These are phyloP conservation scores for Fennellomyces sp. DNA, from an alignment of 371 early-diverging fungal species.

Conservation along the genomic window DNA sequence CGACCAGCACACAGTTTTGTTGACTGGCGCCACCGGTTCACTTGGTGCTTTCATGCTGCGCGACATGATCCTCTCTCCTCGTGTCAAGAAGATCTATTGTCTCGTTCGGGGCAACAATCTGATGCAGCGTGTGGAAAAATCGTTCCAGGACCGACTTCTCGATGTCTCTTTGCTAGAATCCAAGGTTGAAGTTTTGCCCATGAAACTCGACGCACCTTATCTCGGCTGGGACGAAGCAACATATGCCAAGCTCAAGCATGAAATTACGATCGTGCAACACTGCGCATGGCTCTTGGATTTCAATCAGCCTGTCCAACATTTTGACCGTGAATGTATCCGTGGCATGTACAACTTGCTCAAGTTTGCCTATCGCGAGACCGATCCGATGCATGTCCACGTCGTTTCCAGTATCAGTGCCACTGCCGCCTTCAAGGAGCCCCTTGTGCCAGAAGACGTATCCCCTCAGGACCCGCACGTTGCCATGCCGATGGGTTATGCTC, in stretches of 20 bases:
- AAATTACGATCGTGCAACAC: slow-evolving; percentile 38
- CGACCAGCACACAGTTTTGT: slow-evolving; percentile 25
- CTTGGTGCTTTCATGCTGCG: slow-evolving; percentile 37
- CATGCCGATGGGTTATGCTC: slow-evolving; percentile 49
- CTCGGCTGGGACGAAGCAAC: slow-evolving; percentile 33
- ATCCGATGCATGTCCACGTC: slow-evolving; percentile 43
- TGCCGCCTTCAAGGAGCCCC: slow-evolving; percentile 13
- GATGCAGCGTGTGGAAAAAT: slow-evolving; percentile 17
- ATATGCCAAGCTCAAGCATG: slow-evolving; percentile 23
- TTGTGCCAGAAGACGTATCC: slow-evolving; percentile 26
- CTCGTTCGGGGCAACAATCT: slow-evolving; percentile 26
- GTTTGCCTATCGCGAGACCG: slow-evolving; percentile 30
- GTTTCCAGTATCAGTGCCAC: slow-evolving; percentile 37
- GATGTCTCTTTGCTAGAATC: slow-evolving; percentile 11
- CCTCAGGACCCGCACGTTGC: slow-evolving; percentile 30
- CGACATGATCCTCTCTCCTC: slow-evolving; percentile 21
- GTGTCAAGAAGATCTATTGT: slow-evolving; percentile 31
- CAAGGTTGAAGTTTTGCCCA: slow-evolving; percentile 15
- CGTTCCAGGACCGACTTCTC: slow-evolving; percentile 27
- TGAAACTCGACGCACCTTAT: slow-evolving; percentile 17
- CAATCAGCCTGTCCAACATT: slow-evolving; percentile 33
- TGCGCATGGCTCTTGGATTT: slow-evolving; percentile 46
- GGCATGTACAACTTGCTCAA: slow-evolving; percentile 39
- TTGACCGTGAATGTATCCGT: slow-evolving; percentile 36
- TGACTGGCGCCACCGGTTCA: slow-evolving; percentile 49